Evolutionary conservation across 139 green algal species (phyloP).

Genomic region (Chlorokybus atmophyticus): DNA sequence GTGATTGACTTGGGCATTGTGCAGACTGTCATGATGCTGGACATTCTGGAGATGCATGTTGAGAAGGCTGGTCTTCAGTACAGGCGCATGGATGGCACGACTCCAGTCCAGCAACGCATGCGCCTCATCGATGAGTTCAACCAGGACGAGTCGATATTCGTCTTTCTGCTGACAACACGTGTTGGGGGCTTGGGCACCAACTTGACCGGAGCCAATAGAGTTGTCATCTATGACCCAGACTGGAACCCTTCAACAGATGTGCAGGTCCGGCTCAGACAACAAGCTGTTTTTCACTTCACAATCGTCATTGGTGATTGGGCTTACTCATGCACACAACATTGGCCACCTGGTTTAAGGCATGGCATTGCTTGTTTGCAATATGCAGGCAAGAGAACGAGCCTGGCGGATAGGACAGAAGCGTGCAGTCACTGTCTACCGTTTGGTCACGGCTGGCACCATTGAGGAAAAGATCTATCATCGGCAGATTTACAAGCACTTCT

Average conservation of each 20-base stretch:
- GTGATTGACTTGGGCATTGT: too few species aligned
- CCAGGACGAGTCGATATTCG: slow-evolving; percentile 39
- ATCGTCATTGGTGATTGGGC: background rate
- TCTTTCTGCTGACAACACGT: slow-evolving; percentile 89
- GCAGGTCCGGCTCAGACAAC: too few species aligned
- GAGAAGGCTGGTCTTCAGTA: slow-evolving; percentile 43
- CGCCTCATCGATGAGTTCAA: slow-evolving; percentile 61
- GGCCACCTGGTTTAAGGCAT: too few species aligned
- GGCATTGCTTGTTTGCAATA: slow-evolving; percentile 25
- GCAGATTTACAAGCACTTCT: slow-evolving; percentile 84
- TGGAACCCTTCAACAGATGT: slow-evolving; percentile 91
- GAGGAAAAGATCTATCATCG: slow-evolving; percentile 83
- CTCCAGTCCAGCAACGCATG: slow-evolving; percentile 47
- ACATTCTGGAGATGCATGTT: slow-evolving; percentile 79
- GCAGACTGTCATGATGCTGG: slow-evolving; percentile 91
- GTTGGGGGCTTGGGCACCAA: slow-evolving; percentile 94
- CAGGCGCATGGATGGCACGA: slow-evolving; percentile 88
- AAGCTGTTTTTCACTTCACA: background rate
- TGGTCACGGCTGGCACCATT: slow-evolving; percentile 89
- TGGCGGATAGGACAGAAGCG: slow-evolving; percentile 90
- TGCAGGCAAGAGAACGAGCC: slow-evolving; percentile 72
- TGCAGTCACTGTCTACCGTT: slow-evolving; percentile 82
- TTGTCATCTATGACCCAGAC: slow-evolving; percentile 93
- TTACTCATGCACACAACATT: background rate
- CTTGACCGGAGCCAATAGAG: slow-evolving; percentile 75